phyloP scores from a whole-genome alignment of 345 rosid genomes.

The Citrus australasica region DNA sequence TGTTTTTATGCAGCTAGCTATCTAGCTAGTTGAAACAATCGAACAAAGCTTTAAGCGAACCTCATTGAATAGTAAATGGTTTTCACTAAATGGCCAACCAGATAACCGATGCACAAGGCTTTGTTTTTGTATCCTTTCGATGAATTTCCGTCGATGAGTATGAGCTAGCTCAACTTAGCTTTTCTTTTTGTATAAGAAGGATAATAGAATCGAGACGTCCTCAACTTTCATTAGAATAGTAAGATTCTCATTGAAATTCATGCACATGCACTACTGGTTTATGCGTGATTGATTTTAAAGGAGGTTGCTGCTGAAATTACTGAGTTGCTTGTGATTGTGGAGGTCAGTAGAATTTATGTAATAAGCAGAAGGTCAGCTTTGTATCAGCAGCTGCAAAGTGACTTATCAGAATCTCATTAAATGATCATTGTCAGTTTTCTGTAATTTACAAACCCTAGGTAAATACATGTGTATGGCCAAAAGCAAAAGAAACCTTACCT shows the following conservation, averaged over 20 bases:
- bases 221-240: not conserved
- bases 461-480: not conserved
- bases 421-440: not conserved
- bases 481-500: not conserved
- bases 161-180: not conserved
- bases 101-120: not conserved
- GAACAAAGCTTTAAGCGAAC: not conserved
- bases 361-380: not conserved
- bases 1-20: too few relatives aligned
- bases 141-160: too few relatives aligned
- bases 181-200: not conserved
- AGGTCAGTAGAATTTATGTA: not conserved
- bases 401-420: not conserved
- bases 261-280: slow-evolving; percentile 1
- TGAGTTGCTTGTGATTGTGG: not conserved
- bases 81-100: not conserved
- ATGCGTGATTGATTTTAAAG: slow-evolving; percentile 2
- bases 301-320: not conserved
- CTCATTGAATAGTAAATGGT: not conserved
- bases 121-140: not conserved
- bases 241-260: slow-evolving; percentile 4
- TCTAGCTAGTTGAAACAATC: too few relatives aligned
- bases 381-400: not conserved
- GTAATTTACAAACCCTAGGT: not conserved
- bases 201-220: not conserved